Evolutionary conservation across 192 early-diverging fungal genomes (phyloP).

Genomic region (Entomortierella lignicola): DNA sequence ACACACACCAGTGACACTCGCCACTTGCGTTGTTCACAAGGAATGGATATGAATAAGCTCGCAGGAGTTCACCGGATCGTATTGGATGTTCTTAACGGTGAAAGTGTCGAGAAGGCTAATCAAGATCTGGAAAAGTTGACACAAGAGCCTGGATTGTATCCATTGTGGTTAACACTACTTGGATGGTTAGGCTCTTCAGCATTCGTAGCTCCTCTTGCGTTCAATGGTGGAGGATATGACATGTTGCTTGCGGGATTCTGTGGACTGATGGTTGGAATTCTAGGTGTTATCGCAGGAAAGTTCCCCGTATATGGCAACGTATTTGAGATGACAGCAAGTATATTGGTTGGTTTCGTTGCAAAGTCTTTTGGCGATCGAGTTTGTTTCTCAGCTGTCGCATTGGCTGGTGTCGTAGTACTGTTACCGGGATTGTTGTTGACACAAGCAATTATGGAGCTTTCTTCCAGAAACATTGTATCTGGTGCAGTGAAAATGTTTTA

Average conservation of each 20-base stretch:
- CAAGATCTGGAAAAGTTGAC: slow-evolving; percentile 33
- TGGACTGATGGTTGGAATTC: slow-evolving; percentile 46
- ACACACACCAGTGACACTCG: slow-evolving; percentile 58
- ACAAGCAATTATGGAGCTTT: slow-evolving; percentile 55
- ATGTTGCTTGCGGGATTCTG: slow-evolving; percentile 34
- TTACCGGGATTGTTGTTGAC: slow-evolving; percentile 54
- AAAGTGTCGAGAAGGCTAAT: slow-evolving; percentile 43
- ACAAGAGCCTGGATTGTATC: slow-evolving; percentile 27
- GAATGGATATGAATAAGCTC: slow-evolving; percentile 54
- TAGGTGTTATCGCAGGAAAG: slow-evolving; percentile 41
- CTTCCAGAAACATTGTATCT: slow-evolving; percentile 48
- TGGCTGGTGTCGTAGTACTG: slow-evolving; percentile 51
- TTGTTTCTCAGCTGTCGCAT: slow-evolving; percentile 48
- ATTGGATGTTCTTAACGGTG: slow-evolving; percentile 29
- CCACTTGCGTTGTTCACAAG: slow-evolving; percentile 40
- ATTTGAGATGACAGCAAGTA: slow-evolving; percentile 51
- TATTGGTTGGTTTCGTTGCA: slow-evolving; percentile 53
- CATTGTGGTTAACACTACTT: slow-evolving; percentile 39
- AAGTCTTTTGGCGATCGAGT: slow-evolving; percentile 50
- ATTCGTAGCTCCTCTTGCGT: slow-evolving; percentile 52
- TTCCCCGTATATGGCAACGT: slow-evolving; percentile 55
- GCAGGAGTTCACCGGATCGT: slow-evolving; percentile 51
- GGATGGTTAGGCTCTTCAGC: slow-evolving; percentile 50
- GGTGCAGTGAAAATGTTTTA: slow-evolving; percentile 55
- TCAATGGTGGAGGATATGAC: slow-evolving; percentile 51